A percentile compares a stretch with the other conserved stretches of the same genome.
phyloP scores from a whole-genome alignment of 2,329 filamentous ascomycete genomes.

The Phialocephala subalpina region DNA sequence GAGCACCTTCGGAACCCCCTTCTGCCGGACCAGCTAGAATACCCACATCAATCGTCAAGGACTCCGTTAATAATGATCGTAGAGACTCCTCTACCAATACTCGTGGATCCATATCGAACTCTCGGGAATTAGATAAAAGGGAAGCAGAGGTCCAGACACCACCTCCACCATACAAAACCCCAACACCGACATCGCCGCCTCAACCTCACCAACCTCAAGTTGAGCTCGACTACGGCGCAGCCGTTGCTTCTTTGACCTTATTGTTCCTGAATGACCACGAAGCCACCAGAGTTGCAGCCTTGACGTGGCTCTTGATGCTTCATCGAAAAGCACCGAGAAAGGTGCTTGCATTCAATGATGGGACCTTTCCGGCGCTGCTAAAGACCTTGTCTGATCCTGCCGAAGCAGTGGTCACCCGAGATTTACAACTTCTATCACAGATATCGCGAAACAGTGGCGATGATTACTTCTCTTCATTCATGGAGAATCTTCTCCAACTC shows the following conservation, averaged over 20 bases:
- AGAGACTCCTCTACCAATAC: constrained; percentile 42
- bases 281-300: constrained; percentile 88
- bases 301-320: constrained; percentile 98
- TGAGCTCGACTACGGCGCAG: constrained; percentile 94
- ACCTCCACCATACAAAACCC: constrained; percentile 44
- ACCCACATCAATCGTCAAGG: constrained; percentile 49
- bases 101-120: constrained; percentile 48
- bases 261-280: constrained; percentile 98
- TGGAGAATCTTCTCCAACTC: constrained; percentile 94
- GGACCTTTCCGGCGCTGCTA: constrained; percentile 92
- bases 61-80: constrained; percentile 41
- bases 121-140: constrained; percentile 58
- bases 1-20: constrained; percentile 50
- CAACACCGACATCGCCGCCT: constrained; percentile 44
- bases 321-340: constrained; percentile 94
- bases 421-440: constrained; percentile 91
- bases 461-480: constrained; percentile 96
- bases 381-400: constrained; percentile 97
- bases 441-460: constrained; percentile 97
- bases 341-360: constrained; percentile 94
- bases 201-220: constrained; percentile 60
- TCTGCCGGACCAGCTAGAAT: constrained; percentile 49
- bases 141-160: constrained; percentile 62
- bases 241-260: constrained; percentile 90
- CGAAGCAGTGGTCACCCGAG: constrained; percentile 94